phyloP scores from a whole-genome alignment of 805 yeast species.

The Lipomyces oligophaga region DNA sequence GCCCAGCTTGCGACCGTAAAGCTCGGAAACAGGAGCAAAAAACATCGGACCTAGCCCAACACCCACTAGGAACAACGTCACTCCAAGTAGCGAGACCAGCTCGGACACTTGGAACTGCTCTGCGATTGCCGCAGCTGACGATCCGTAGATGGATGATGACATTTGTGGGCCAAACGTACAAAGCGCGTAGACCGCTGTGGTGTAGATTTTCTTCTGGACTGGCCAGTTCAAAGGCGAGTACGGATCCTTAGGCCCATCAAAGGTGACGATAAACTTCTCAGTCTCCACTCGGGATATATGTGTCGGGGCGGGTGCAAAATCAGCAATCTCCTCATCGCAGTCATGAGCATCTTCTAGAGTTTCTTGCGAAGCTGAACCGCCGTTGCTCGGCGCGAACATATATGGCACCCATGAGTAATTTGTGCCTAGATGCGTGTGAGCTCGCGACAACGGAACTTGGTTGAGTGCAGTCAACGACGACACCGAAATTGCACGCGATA shows the following conservation, averaged over 20 bases:
- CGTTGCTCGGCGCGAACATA: no score
- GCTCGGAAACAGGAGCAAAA: constrained; percentile 53
- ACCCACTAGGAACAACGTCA: constrained; percentile 22
- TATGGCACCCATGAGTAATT: no score
- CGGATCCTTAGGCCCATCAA: constrained; percentile 69
- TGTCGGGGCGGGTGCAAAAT: constrained; percentile 12
- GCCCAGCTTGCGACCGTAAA: constrained; percentile 44
- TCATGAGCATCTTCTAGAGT: no score
- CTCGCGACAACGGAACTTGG: no score
- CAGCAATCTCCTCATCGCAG: constrained; percentile 10
- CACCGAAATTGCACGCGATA: constrained; percentile 8
- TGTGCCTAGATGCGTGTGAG: no score
- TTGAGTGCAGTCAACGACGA: no score
- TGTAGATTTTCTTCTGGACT: constrained; percentile 36
- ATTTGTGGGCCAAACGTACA: constrained; percentile 47
- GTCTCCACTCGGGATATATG: constrained; percentile 6
- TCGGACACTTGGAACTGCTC: constrained; percentile 2
- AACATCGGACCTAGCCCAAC: constrained; percentile 54
- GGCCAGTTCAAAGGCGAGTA: constrained; percentile 58
- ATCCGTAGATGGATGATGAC: constrained; percentile 46
- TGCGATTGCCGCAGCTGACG: constrained; percentile 10
- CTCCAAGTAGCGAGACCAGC: constrained; percentile 21
- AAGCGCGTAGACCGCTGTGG: constrained; percentile 42
- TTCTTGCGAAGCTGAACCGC: no score
- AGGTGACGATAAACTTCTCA: constrained; percentile 45